Base-by-base conservation (phyloP, 768 basidiomycete species). In the Trametes cinnabarina region DNA sequence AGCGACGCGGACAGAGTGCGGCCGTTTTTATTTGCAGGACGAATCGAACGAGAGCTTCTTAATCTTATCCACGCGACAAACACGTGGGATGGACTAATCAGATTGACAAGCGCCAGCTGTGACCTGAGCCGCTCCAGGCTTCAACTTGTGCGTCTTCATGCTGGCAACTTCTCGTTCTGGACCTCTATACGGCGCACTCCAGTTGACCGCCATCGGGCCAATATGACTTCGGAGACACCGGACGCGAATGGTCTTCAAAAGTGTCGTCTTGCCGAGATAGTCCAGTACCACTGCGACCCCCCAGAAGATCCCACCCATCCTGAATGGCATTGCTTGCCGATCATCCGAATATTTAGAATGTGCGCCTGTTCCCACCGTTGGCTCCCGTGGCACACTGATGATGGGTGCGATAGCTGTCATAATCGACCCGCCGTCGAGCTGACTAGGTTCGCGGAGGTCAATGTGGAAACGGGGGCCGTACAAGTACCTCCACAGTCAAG, bases 301-400 rank as follows among this genome's bases (percentile, higher is more conserved):
- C 74, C 79, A 57, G 65, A 61, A 15, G 66, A 61, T 40, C 37
- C 41, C 28, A 73, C 72, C 14, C 63, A 50, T 8, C 69, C 67
- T 5, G 63, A 71, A 48, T 67, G 83, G 44, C 79, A 82, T 35
- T 94, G 91, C 68, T 84, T 82, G 67, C 92, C 90, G 6, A 72
- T 94, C 43, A 82, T 87, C 26, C 83, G 92, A 15, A 77, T 93
- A 25, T 89, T 94, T 65, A 77, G 78, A 69, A 74, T 90, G 91
- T 89, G 66, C 72, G 84, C 66, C 63, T 9, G 10, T 59, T 23
- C 37, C 26, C 49, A 51, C 44, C 23, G 4, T 32, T 39, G 12
- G 28, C 2, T 1, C 12, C 14, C 28, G 5, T 39, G 37, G 14
- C n/a, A 49, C 26, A 34, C 30, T 52, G 47, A 37, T 55, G 55